Evolutionary conservation across 495 filamentous ascomycete genomes (phyloP).

Genomic region (Podospora didyma): DNA sequence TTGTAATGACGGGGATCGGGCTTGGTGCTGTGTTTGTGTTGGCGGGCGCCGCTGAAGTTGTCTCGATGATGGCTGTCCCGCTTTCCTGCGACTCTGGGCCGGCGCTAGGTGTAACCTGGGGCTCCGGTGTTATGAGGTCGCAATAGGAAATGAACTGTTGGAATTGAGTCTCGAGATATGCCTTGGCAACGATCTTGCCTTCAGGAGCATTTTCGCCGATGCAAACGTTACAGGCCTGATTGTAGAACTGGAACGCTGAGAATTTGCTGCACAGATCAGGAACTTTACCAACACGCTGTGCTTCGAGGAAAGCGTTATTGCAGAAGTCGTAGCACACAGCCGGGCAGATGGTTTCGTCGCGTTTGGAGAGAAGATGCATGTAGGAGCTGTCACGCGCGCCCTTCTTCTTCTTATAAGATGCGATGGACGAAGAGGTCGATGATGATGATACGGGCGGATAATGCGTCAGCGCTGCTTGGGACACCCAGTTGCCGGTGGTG

Average conservation of each 20-base stretch:
- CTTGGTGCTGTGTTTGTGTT: slow-evolving; percentile 19
- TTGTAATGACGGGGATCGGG: slow-evolving; percentile 10
- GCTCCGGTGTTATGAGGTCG: slow-evolving; percentile 5
- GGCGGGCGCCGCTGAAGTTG: slow-evolving; percentile 20
- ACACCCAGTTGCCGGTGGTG: slow-evolving; percentile 43
- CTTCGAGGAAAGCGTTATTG: slow-evolving; percentile 46
- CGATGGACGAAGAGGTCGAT: not conserved
- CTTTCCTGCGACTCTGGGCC: slow-evolving; percentile 7
- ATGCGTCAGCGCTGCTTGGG: slow-evolving; percentile 39
- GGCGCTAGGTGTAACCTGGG: slow-evolving; percentile 9
- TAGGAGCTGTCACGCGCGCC: not conserved
- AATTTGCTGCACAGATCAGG: slow-evolving; percentile 38
- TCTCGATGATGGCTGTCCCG: slow-evolving; percentile 9
- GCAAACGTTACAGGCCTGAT: slow-evolving; percentile 40
- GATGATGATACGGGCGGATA: slow-evolving; percentile 23
- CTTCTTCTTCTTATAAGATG: not conserved
- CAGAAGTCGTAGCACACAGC: slow-evolving; percentile 51
- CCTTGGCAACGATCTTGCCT: slow-evolving; percentile 16
- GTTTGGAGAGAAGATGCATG: slow-evolving; percentile 23
- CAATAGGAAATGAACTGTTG: slow-evolving; percentile 34
- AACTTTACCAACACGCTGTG: slow-evolving; percentile 42
- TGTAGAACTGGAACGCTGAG: slow-evolving; percentile 38
- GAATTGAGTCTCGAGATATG: slow-evolving; percentile 21
- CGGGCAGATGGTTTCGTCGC: slow-evolving; percentile 35
- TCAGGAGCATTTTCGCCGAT: slow-evolving; percentile 13